Evolutionary conservation across 164 flowering plant genomes (phyloP).

Genomic region (Nymphaea colorata): DNA sequence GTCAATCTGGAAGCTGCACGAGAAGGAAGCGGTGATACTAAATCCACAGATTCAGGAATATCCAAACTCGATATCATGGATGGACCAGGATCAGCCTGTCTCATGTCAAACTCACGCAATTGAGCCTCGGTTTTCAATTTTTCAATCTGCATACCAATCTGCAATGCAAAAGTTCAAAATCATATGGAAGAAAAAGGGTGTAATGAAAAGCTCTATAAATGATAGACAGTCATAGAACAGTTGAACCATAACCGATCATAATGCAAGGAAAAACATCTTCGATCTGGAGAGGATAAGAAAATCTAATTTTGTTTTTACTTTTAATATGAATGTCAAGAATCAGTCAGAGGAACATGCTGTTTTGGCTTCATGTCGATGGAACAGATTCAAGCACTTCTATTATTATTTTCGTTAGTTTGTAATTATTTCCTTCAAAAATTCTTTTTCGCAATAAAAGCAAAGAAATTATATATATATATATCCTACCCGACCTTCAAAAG

Average conservation of each 20-base stretch:
- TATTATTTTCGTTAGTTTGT: no score
- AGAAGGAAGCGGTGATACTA: slow-evolving; percentile 27
- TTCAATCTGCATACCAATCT: slow-evolving; percentile 36
- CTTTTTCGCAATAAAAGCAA: no score
- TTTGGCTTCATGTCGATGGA: no score
- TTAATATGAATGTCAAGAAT: neutral
- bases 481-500: no score
- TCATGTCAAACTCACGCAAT: slow-evolving; percentile 39
- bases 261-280: neutral
- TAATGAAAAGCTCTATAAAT: neutral
- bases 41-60: slow-evolving; percentile 88
- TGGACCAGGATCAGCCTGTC: slow-evolving; percentile 44
- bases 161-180: neutral
- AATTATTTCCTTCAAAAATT: no score
- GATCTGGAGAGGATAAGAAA: neutral
- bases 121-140: slow-evolving; percentile 39
- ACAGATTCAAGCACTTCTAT: no score
- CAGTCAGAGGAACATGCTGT: neutral
- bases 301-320: neutral
- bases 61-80: slow-evolving; percentile 58
- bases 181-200: neutral
- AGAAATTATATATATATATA: no score
- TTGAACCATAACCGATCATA: neutral
- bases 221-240: neutral
- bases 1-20: slow-evolving; percentile 48